Conservation (phyloP, 2,329 filamentous ascomycete species). For the Microcyclospora tardicrescens region DNA sequence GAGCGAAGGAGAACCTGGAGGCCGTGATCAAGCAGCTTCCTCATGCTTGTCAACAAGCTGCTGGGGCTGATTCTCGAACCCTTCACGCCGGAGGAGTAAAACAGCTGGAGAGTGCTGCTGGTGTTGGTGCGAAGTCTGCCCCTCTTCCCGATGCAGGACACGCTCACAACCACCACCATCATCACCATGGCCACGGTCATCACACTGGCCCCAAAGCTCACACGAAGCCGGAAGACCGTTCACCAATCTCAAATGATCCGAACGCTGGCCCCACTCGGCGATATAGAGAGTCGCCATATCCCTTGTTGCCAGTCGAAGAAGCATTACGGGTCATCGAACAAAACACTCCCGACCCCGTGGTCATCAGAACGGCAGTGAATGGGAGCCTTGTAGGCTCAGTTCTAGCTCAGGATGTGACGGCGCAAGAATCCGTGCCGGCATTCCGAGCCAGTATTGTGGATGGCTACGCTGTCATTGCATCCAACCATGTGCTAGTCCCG, state of each 20-base stretch:
- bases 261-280: conserved; percentile 50
- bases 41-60: conserved; percentile 84
- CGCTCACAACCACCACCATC: conserved; percentile 31
- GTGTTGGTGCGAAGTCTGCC: conserved; percentile 22
- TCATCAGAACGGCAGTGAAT: conserved; percentile 48
- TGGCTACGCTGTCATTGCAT: conserved; percentile 73
- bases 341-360: conserved; percentile 52
- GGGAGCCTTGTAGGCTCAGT: conserved; percentile 59
- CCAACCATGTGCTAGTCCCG: conserved; percentile 27
- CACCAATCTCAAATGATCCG: conserved; percentile 46
- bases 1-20: conserved; percentile 83
- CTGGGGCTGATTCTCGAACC: conserved; percentile 65
- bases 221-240: conserved; percentile 48
- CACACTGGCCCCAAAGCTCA: conserved; percentile 50
- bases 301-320: conserved; percentile 77
- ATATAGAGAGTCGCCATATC: conserved; percentile 76
- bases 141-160: conserved; percentile 12
- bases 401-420: conserved; percentile 69
- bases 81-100: conserved; percentile 71
- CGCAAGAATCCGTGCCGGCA: conserved; percentile 73
- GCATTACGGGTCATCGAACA: conserved; percentile 61
- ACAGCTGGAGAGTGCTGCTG: conserved; percentile 74
- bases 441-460: conserved; percentile 95
- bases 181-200: conserved; percentile 42
- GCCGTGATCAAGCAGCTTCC: conserved; percentile 80